Base-by-base conservation (phyloP, 805 yeast species). In the Naumovozyma castellii region DNA sequence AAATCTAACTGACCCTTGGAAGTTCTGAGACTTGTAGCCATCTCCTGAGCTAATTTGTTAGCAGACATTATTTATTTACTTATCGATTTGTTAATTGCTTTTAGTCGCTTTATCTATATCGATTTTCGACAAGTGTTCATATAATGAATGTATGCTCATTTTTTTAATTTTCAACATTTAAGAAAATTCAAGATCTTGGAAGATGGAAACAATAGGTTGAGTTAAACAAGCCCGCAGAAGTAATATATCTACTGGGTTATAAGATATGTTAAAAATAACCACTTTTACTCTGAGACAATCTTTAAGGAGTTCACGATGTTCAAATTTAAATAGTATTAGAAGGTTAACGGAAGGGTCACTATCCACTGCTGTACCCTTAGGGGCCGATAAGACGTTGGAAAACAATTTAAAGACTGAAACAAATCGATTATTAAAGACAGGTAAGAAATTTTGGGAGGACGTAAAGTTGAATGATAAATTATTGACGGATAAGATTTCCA, bases 381-480 rank as follows among this genome's bases (percentile, higher is more conserved):
- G 65, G 4, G 43, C 48, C 27, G 65, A 56, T 41, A 45, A 49
- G 5, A 62, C 76, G 1, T 47, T 71, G 2, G 85, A 80, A 50
- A 65, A 69, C 41, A 80, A 77, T 47, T 47, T 64, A 18, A 55
- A 58, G 38, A 64, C 84, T 0, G 86, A 82, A 47, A 74, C 92
- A 3, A 84, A 82, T 56, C 68, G 83, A 50, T 62, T 81, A 32
- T 73, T 81, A 32, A 80, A 78, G 54, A 80, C 92, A 0, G 62
- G 80, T 40, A 67, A 74, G 36, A 79, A 76, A 57, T 86, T 87
- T 59, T 87, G 96, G 96, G 84, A 83, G 41, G 73, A 76, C 35
- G 92, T 84, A 3, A 57, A 55, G 36, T 48, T 60, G 39, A 48
- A 56, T 18, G 44, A 50, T 12, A 59, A 65, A 40, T 51, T 56